Conservation (phyloP, 2,329 filamentous ascomycete genomes). For the Aphanocladium album region DNA sequence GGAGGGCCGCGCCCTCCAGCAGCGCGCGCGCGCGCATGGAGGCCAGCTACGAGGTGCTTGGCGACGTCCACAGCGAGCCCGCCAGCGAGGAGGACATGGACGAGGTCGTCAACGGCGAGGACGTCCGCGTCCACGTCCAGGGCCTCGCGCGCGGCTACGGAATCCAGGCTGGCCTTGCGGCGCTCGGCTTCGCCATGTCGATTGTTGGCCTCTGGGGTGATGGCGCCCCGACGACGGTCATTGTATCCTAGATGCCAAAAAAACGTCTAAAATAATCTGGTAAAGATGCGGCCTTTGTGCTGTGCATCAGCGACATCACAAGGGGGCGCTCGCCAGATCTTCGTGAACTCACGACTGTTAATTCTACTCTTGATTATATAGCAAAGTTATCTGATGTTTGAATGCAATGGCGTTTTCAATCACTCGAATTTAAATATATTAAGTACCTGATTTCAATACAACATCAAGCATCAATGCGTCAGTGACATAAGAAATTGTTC, state of each 20-base stretch:
- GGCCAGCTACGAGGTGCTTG: constrained; percentile 65
- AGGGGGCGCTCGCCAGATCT: neutral
- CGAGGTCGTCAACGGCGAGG: constrained; percentile 54
- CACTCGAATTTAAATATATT: neutral
- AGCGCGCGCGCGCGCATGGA: constrained; percentile 49
- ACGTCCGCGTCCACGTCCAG: constrained; percentile 54
- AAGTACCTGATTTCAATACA: neutral
- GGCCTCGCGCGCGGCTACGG: constrained; percentile 49
- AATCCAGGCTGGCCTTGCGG: constrained; percentile 48
- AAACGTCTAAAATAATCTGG: neutral
- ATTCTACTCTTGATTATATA: constrained; percentile 6
- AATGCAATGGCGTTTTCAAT: neutral
- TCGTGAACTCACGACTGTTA: neutral
- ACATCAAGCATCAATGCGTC: neutral
- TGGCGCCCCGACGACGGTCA: constrained; percentile 37
- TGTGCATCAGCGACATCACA: neutral
- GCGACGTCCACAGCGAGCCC: constrained; percentile 46
- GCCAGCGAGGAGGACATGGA: constrained; percentile 47
- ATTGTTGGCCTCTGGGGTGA: constrained; percentile 64
- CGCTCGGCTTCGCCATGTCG: constrained; percentile 55
- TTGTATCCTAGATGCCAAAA: constrained; percentile 24
- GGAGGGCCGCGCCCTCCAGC: constrained; percentile 18
- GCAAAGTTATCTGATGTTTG: neutral
- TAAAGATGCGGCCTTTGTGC: neutral
- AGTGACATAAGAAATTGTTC: neutral